Evolutionary conservation across 2,329 filamentous ascomycete species (phyloP).

Genomic region (Pseudocercospora pini-densiflorae): DNA sequence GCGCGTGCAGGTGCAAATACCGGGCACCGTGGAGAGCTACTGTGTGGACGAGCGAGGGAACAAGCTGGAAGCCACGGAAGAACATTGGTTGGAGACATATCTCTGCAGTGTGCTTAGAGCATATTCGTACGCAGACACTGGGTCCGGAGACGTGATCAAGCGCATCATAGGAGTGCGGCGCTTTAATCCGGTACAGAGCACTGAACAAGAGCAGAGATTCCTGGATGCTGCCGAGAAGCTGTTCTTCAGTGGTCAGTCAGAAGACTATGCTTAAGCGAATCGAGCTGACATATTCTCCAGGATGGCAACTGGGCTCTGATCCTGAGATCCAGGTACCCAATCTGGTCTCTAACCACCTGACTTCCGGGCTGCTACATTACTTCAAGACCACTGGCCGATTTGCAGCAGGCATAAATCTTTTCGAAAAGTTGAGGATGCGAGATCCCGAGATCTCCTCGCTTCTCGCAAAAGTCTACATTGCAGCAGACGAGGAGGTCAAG

Average conservation of each 20-base stretch:
- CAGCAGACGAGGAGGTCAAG: slow-evolving; percentile 96
- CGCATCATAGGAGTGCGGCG: slow-evolving; percentile 96
- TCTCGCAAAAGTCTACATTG: slow-evolving; percentile 86
- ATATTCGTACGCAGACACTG: slow-evolving; percentile 96
- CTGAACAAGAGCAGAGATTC: slow-evolving; percentile 97
- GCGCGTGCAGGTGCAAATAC: slow-evolving; percentile 97
- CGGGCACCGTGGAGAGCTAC: slow-evolving; percentile 94
- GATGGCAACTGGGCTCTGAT: slow-evolving; percentile 94
- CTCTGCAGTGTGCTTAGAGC: slow-evolving; percentile 92
- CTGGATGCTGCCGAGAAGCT: slow-evolving; percentile 90
- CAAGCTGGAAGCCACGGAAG: slow-evolving; percentile 89
- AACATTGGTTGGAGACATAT: slow-evolving; percentile 96
- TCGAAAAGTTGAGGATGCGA: slow-evolving; percentile 89
- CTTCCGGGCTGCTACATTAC: slow-evolving; percentile 90
- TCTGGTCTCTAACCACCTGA: slow-evolving; percentile 93
- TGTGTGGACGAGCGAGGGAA: slow-evolving; percentile 97
- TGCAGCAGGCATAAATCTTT: slow-evolving; percentile 93
- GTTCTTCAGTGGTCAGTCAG: slow-evolving; percentile 87
- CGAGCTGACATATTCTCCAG: slow-evolving; percentile 51
- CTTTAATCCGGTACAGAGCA: slow-evolving; percentile 97
- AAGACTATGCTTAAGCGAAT: no score
- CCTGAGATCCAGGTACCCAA: slow-evolving; percentile 98
- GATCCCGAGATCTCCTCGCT: slow-evolving; percentile 95
- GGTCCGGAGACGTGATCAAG: slow-evolving; percentile 90
- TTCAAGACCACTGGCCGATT: slow-evolving; percentile 95